Evolutionary conservation across 1,284 basidiomycete genomes (phyloP).

Genomic region (Heterobasidion annosum): DNA sequence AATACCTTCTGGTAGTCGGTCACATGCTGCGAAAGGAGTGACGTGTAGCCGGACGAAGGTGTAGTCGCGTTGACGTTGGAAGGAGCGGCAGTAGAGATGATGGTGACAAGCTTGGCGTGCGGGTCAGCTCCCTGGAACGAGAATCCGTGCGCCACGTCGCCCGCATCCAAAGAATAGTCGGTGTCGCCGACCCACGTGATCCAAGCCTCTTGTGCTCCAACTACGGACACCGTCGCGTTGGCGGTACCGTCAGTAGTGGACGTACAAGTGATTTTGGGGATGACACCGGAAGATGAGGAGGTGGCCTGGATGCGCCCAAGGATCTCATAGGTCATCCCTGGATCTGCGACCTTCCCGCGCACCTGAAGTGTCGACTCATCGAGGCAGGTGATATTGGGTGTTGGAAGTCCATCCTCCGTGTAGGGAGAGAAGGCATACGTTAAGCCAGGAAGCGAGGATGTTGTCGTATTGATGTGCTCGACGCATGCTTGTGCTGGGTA

Average conservation of each 20-base stretch:
- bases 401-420: conserved; percentile 38
- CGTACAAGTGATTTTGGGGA: conserved; percentile 22
- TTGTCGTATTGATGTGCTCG: conserved; percentile 38
- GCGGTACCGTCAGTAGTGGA: conserved; percentile 11
- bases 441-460: conserved; percentile 24
- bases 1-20: conserved; percentile 38
- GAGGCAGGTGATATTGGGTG: conserved; percentile 53
- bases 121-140: conserved; percentile 59
- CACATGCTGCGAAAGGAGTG: conserved; percentile 36
- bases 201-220: conserved; percentile 39
- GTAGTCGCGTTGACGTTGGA: conserved; percentile 2
- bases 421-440: conserved; percentile 45
- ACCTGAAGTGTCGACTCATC: conserved; percentile 47
- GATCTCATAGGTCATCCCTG: conserved; percentile 66
- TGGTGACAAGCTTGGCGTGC: conserved; percentile 32
- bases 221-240: conserved; percentile 50
- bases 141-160: conserved; percentile 43
- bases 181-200: conserved; percentile 66
- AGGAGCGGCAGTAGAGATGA: conserved; percentile 26
- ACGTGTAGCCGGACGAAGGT: conserved; percentile 19
- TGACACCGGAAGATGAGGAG: conserved; percentile 11
- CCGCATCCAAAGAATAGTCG: conserved; percentile 54
- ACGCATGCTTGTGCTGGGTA: conserved; percentile 51
- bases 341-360: conserved; percentile 37
- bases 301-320: conserved; percentile 37